Percentiles rank a stretch among this genome's conserved stretches.
Evolutionary conservation across 1,139 yeast genomes (phyloP).

Genomic region (Candida buenavistaensis): DNA sequence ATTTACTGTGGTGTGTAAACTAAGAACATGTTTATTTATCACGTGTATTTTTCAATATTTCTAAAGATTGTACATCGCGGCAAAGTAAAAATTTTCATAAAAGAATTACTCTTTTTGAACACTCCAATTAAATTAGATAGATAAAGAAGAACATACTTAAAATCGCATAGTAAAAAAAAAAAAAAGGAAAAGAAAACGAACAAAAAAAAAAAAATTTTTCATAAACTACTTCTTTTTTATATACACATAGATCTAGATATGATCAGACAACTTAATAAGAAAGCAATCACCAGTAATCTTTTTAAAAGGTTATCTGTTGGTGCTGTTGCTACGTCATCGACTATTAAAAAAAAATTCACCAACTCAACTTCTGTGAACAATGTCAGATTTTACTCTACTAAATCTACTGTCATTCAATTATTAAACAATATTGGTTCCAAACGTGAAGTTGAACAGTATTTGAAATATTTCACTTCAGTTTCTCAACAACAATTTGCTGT

Average conservation of each 20-base stretch:
- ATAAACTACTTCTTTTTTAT: not conserved
- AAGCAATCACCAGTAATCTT: slow-evolving; percentile 10
- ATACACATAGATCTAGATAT: slow-evolving; percentile 8
- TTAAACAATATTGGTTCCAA: slow-evolving; percentile 95
- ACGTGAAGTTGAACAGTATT: slow-evolving; percentile 95
- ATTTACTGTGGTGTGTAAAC: no score
- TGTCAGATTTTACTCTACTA: slow-evolving; percentile 50
- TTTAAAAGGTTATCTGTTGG: slow-evolving; percentile 4
- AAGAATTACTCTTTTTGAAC: slow-evolving; percentile 7
- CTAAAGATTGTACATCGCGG: slow-evolving; percentile 45
- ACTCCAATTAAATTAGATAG: slow-evolving; percentile 4
- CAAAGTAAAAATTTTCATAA: slow-evolving; percentile 18
- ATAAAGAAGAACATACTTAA: no score
- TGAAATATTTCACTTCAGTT: slow-evolving; percentile 94
- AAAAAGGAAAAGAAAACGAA: slow-evolving; percentile 10
- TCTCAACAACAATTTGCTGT: slow-evolving; percentile 97
- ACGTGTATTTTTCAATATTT: no score
- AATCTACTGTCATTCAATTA: slow-evolving; percentile 93
- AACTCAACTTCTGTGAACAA: slow-evolving; percentile 2
- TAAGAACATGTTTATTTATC: no score
- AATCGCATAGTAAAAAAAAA: no score
- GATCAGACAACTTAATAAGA: slow-evolving; percentile 18
- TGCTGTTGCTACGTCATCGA: slow-evolving; percentile 3
- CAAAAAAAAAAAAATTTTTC: slow-evolving; percentile 11
- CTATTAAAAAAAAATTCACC: slow-evolving; percentile 3